Conservation (phyloP, 371 early-diverging fungal genomes). For the Lichtheimia corymbifera region DNA sequence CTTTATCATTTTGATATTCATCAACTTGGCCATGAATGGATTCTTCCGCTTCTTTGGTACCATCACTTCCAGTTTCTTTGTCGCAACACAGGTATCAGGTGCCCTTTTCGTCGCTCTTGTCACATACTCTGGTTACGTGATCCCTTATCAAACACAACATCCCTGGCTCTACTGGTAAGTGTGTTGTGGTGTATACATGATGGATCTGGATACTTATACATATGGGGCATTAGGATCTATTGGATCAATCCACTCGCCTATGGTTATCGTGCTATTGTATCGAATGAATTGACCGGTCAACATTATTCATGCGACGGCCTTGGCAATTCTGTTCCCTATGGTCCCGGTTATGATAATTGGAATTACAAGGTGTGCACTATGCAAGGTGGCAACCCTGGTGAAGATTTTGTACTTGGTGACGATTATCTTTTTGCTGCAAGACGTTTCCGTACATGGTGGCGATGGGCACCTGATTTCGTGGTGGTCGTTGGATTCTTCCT, state of each 20-base stretch:
- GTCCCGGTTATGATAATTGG: conserved; percentile 45
- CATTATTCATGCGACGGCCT: conserved; percentile 40
- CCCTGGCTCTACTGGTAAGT: conserved; percentile 54
- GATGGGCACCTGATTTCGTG: conserved; percentile 56
- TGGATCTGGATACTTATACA: too few species aligned
- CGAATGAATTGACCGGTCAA: conserved; percentile 63
- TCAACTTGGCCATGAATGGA: conserved; percentile 42
- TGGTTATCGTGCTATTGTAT: conserved; percentile 47
- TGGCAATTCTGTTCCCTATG: conserved; percentile 39
- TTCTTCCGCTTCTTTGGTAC: conserved; percentile 54
- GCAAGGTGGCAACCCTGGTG: conserved; percentile 51
- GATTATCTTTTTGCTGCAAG: conserved; percentile 45
- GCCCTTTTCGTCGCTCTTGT: conserved; percentile 39
- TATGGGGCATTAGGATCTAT: conserved; percentile 11
- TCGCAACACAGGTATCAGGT: conserved; percentile 47
- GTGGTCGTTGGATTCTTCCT: conserved; percentile 46
- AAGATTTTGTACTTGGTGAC: conserved; percentile 48
- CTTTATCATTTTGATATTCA: conserved; percentile 31
- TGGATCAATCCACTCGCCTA: background rate
- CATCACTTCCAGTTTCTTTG: conserved; percentile 39
- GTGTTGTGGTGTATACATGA: too few species aligned
- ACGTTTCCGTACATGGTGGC: conserved; percentile 31
- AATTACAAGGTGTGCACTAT: conserved; percentile 57
- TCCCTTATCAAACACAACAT: conserved; percentile 27
- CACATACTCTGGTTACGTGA: conserved; percentile 30